Base-by-base conservation (phyloP, 768 basidiomycete species). In the Termitomyces sp. region DNA sequence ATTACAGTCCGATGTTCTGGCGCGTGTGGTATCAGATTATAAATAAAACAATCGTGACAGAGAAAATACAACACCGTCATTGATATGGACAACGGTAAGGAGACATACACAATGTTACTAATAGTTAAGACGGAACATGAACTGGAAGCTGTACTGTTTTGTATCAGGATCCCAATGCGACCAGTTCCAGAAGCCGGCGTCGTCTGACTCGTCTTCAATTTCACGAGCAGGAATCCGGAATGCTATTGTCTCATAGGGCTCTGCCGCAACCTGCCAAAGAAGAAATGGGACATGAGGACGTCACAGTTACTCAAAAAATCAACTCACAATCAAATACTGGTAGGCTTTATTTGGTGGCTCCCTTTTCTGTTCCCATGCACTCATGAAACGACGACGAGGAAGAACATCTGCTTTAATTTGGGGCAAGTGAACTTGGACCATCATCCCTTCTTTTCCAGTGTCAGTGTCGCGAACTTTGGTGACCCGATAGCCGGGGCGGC, bases 141-240 rank as follows among this genome's bases (percentile, higher is more conserved):
- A 96, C 72, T 97, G 95, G 78, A 96, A 95, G 68, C 88, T 92
- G 70, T 94, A 96, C 72, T 97, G 94, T 73, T 98, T 98, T 49
- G 94, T 96, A 68, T 99, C 96, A n/a, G 91, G 85, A 68, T 98
- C 97, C 97, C 96, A 98, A 66, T 98, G 91, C 38, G 95, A 95
- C 97, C 97, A 99, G 63, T 91, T 92, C 89, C 90, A 94, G 61
- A 87, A 91, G 15, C 88, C 87, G 27, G 88, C 89, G 63, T 95
- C 93, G 56, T 93, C 88, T 43, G 90, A 83, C 65, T 94, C 93
- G 63, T 96, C 93, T 71, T 98, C 95, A 57, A 99, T 95, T 72
- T 98, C 95, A 48, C 92, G 85, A 23, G 97, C 91, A 43, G 96
- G 97, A 65, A 99, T 94, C 16, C 95, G 91, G 79, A 98, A 98